Evolutionary conservation across 345 rosid genomes (phyloP).

Genomic region (Eucalyptus dawsonii): DNA sequence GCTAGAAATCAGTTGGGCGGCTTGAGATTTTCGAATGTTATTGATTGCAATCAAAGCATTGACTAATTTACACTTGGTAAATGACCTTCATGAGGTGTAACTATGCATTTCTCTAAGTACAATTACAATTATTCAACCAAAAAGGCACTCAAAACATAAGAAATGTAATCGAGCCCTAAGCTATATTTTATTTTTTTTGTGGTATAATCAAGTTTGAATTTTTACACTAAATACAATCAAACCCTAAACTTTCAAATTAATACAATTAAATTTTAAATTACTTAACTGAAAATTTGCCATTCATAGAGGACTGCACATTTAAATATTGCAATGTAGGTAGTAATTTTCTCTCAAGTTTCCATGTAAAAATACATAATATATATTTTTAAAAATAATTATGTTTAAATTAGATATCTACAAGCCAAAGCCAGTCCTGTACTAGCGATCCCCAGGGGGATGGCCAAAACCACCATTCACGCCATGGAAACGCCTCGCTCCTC

Average conservation of each 20-base stretch:
- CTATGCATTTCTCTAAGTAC: not conserved
- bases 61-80: not conserved
- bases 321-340: not conserved
- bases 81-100: not conserved
- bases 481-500: not conserved
- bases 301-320: not conserved
- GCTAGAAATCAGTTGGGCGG: not conserved
- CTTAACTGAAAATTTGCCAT: not conserved
- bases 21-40: not conserved
- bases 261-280: not conserved
- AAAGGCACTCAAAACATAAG: no score
- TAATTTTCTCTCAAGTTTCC: not conserved
- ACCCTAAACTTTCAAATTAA: not conserved
- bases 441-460: slow-evolving; percentile 29
- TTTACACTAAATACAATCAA: not conserved
- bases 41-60: not conserved
- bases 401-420: not conserved
- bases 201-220: not conserved
- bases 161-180: not conserved
- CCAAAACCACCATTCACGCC: slow-evolving; percentile 16
- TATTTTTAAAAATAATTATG: not conserved
- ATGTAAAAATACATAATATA: not conserved
- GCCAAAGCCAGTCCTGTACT: slow-evolving; percentile 27
- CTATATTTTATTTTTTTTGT: no score
- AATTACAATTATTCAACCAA: not conserved